Percentiles rank a stretch among this genome's conserved stretches.
Evolutionary conservation across 768 basidiomycete genomes (phyloP).

Genomic region (Dentipellis fragilis): DNA sequence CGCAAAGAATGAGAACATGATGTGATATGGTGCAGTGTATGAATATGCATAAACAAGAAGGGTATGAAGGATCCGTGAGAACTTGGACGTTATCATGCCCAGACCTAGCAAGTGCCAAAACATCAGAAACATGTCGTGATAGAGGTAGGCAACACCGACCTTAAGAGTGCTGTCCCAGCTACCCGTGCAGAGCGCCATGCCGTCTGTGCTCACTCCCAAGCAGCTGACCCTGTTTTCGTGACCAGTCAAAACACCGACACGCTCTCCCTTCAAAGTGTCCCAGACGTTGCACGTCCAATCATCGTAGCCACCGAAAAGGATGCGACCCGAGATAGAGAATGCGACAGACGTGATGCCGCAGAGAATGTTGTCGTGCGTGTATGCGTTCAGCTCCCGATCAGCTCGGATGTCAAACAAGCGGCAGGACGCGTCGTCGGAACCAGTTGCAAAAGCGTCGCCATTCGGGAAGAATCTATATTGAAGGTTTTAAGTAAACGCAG

Average conservation of each 20-base stretch:
- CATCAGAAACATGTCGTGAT: conserved; percentile 3
- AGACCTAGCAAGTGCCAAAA: conserved; percentile 42
- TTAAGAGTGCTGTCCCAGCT: conserved; percentile 97
- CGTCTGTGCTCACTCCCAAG: conserved; percentile 90
- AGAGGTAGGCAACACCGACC: conserved; percentile 36
- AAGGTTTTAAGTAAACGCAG: conserved; percentile 1
- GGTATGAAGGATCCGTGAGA: not conserved
- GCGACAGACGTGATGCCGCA: conserved; percentile 99
- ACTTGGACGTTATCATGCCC: conserved; percentile 47
- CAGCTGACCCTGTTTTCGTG: conserved; percentile 98
- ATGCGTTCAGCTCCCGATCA: conserved; percentile 92
- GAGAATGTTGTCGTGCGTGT: conserved; percentile 97
- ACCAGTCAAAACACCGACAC: conserved; percentile 93
- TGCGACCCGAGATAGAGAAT: conserved; percentile 95
- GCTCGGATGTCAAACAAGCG: conserved; percentile 96
- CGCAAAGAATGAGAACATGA: conserved; percentile 8
- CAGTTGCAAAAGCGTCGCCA: conserved; percentile 97
- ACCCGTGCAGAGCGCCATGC: conserved; percentile 98
- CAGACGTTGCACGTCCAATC: conserved; percentile 99
- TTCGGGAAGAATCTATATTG: conserved; percentile 90
- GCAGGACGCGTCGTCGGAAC: conserved; percentile 98
- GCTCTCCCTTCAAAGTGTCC: conserved; percentile 98
- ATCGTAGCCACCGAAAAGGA: conserved; percentile 97
- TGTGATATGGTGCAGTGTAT: conserved; percentile 5
- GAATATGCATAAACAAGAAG: conserved; percentile 1